Evolutionary conservation across 2,329 filamentous ascomycete species (phyloP), one percentile per base, ranked within the genome.

Genomic region (Aspergillus sergii): DNA sequence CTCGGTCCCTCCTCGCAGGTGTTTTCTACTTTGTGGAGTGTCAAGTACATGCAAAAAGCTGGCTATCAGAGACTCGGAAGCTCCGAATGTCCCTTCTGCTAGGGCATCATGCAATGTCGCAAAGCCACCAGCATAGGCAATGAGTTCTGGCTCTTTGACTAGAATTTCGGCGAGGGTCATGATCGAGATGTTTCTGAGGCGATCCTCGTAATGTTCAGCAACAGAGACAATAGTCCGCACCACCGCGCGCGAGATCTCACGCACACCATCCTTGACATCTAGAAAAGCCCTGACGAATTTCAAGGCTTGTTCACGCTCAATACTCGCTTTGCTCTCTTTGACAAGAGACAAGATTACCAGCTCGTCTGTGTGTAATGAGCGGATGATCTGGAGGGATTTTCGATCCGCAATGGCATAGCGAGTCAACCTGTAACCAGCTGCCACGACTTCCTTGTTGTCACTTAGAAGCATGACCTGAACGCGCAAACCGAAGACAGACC

Each of bases 401-500:
- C 93, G 85, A 75, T 99, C 95, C 12, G 94, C 96, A 69, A 99
- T 95, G 57, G 94, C 92, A 79, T 98, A 96, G 76, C 95, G 88
- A 64, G 93, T 94, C 79, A 98, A 91, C 66, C 95, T 87, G 78
- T 98, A 99, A 1, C 93, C 95, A 50, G 95, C 93, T 30, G 95
- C 95, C 28, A 97, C 93, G 12, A 98, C 94, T 80, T 99, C 96
- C 68, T 94, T 89, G 76, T 92, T 97, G 70, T 97, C 94, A 74
- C 94, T 97, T 61, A 99, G 83, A 26, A 99, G 88, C 92, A 99
- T 96, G 69, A 92, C 89, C 79, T 99, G 95, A 83, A 98, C 94
- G 50, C 95, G 88, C 56, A 96, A 80, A 2, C 96, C 95, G 78
- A 99, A 99, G 1, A 96, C 89, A 4, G 93, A 91, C 95, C 95